Evolutionary conservation across 768 basidiomycete species (phyloP), one percentile per base, ranked within the genome.

Genomic region (Cyclocybe aegerita): DNA sequence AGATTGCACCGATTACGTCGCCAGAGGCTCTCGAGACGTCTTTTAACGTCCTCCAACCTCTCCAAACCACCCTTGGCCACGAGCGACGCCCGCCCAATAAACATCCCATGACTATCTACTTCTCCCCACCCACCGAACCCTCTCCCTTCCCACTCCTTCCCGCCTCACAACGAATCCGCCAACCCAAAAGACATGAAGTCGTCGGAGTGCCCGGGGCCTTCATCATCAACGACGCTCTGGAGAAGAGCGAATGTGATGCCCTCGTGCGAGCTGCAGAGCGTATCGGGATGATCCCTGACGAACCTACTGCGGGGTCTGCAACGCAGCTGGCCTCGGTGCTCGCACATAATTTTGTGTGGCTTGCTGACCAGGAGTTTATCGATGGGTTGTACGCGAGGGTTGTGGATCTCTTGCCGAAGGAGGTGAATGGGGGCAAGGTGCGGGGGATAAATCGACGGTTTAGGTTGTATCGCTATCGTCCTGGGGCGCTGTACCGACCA

Each of bases 341-440:
- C 0, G 75, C 77, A 0, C 74, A 77, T 53, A 80, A 80, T 60
- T 64, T 81, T 43, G 72, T 79, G 49, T 81, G 80, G 80, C 68
- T 81, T 12, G 76, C 80, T 0, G 78, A 81, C 57, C 48, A 60
- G 6, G 52, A 53, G 11, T 79, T 81, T 58, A 63, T 75, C 32
- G 55, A 60, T 0, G 66, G 66, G 15, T 63, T 81, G 45, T 79
- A 72, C 53, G 49, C 58, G 23, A 64, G 75, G n/a, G 70, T 80
- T 16, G 60, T 67, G n/a, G 68, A 68, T 31, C 65, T 73, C 45
- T 59, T 78, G 5, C 76, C 78, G 9, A 70, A 67, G 35, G 63
- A 54, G 0, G 70, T 78, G 16, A 60, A 69, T 34, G 70, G 73
- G 9, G 77, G 77, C 0, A 65, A 60, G 10, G 76, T 81, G 4